Evolutionary conservation across 495 filamentous ascomycete species (phyloP).

Genomic region (Neurospora cerealis): DNA sequence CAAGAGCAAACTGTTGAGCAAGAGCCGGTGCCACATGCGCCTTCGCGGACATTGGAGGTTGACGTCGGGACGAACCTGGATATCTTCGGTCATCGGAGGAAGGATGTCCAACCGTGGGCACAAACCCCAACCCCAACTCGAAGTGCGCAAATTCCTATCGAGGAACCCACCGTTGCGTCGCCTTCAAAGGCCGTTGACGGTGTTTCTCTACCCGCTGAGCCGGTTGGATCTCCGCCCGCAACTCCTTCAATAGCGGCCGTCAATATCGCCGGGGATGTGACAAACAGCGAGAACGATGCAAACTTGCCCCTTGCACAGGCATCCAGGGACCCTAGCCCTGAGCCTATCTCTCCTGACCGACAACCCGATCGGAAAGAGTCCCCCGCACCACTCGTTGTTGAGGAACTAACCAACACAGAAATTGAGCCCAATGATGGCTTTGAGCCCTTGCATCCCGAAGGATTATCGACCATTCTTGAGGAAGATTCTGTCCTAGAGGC

Average conservation of each 20-base stretch:
- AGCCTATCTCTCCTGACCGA: not conserved
- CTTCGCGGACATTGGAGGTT: slow-evolving; percentile 7
- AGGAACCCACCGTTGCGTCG: not conserved
- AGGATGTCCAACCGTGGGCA: not conserved
- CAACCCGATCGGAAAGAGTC: not conserved
- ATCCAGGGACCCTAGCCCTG: slow-evolving; percentile 6
- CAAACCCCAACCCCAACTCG: not conserved
- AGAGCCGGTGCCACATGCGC: not conserved
- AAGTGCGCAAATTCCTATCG: not conserved
- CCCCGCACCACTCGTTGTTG: not conserved
- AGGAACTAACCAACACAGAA: not conserved
- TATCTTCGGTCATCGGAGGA: slow-evolving; percentile 16
- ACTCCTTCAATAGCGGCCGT: not conserved
- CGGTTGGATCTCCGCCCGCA: not conserved
- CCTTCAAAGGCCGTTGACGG: not conserved
- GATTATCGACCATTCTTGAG: slow-evolving; percentile 22
- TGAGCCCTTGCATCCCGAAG: slow-evolving; percentile 14
- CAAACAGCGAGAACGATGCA: not conserved
- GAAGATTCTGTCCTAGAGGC: slow-evolving; percentile 8
- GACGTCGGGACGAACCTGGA: slow-evolving; percentile 21
- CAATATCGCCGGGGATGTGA: not conserved
- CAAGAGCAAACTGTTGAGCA: not conserved
- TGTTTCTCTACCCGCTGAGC: not conserved
- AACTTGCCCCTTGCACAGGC: slow-evolving; percentile 7
- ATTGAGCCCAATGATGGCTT: slow-evolving; percentile 2